These are phyloP conservation scores for Fraxinus angustifolia DNA, from an alignment of 305 asterid genomes.

Conservation along the genomic window DNA sequence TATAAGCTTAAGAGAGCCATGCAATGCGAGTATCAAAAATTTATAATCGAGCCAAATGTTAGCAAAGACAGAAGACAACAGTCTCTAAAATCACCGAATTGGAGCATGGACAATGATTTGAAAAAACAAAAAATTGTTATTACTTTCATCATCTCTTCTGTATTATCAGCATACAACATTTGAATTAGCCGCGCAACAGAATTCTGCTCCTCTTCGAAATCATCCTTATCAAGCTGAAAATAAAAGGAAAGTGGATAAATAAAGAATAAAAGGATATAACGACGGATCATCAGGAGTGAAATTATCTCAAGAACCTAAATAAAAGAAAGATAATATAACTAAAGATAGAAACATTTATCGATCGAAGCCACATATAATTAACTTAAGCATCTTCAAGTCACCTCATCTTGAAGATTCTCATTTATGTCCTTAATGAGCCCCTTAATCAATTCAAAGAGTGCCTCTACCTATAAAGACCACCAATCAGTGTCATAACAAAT, in stretches of 20 bases:
- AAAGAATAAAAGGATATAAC: slow-evolving; percentile 14
- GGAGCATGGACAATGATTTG: slow-evolving; percentile 3
- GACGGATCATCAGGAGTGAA: slow-evolving; percentile 6
- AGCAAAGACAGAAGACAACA: background rate
- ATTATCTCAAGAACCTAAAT: background rate
- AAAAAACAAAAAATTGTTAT: slow-evolving; percentile 18
- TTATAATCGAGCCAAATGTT: background rate
- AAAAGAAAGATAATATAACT: background rate
- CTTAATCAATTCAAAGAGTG: slow-evolving; percentile 78
- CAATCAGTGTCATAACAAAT: slow-evolving; percentile 28
- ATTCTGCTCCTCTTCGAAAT: slow-evolving; percentile 94
- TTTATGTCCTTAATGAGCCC: slow-evolving; percentile 76
- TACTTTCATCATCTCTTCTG: slow-evolving; percentile 95
- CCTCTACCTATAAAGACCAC: slow-evolving; percentile 65
- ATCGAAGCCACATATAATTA: slow-evolving; percentile 9
- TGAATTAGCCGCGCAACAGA: slow-evolving; percentile 85
- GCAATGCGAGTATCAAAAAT: slow-evolving; percentile 4
- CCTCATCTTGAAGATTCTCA: slow-evolving; percentile 69
- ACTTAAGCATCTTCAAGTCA: slow-evolving; percentile 28
- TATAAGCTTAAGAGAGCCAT: background rate
- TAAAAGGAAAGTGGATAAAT: slow-evolving; percentile 10
- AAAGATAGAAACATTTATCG: background rate
- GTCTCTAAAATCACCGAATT: slow-evolving; percentile 11
- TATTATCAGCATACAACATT: slow-evolving; percentile 80
- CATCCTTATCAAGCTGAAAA: slow-evolving; percentile 88